phyloP scores from a whole-genome alignment of 2,329 filamentous ascomycete genomes.

The Verticillium klebahnii region DNA sequence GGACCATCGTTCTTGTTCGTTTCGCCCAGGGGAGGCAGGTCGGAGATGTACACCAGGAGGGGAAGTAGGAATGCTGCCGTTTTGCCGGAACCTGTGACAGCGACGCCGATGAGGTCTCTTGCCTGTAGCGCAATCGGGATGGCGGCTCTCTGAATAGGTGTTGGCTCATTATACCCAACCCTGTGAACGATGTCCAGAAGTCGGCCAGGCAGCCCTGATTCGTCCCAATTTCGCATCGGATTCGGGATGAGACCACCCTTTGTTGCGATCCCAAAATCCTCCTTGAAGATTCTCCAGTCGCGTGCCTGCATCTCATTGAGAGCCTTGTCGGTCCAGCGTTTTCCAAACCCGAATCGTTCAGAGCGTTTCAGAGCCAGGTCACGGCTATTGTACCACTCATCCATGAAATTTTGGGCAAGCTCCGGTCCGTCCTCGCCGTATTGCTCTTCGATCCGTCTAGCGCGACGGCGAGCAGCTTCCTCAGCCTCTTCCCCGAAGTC shows the following conservation, averaged over 20 bases:
- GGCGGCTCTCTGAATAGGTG: constrained; percentile 86
- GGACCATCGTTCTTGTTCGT: constrained; percentile 89
- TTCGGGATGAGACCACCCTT: constrained; percentile 91
- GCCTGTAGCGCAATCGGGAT: constrained; percentile 93
- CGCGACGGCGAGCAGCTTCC: constrained; percentile 50
- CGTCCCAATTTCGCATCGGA: constrained; percentile 91
- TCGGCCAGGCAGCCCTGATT: constrained; percentile 73
- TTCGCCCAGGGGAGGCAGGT: constrained; percentile 80
- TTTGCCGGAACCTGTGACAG: constrained; percentile 97
- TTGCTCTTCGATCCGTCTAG: constrained; percentile 66
- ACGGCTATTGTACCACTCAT: constrained; percentile 67
- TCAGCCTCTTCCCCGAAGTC: constrained; percentile 52
- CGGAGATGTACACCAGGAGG: constrained; percentile 88
- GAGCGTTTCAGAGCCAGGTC: constrained; percentile 66
- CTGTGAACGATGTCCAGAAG: constrained; percentile 76
- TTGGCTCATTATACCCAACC: constrained; percentile 89
- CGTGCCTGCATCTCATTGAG: constrained; percentile 92
- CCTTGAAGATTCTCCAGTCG: constrained; percentile 99
- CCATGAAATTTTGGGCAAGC: constrained; percentile 74
- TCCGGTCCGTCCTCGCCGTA: constrained; percentile 72
- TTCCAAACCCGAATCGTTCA: constrained; percentile 71
- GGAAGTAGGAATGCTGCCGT: constrained; percentile 93
- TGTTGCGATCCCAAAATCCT: constrained; percentile 94
- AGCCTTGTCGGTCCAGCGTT: constrained; percentile 93
- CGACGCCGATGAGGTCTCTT: constrained; percentile 95